Conservation (phyloP, 2,329 filamentous ascomycete genomes). For the Paracorniculantispora psalliotae region DNA sequence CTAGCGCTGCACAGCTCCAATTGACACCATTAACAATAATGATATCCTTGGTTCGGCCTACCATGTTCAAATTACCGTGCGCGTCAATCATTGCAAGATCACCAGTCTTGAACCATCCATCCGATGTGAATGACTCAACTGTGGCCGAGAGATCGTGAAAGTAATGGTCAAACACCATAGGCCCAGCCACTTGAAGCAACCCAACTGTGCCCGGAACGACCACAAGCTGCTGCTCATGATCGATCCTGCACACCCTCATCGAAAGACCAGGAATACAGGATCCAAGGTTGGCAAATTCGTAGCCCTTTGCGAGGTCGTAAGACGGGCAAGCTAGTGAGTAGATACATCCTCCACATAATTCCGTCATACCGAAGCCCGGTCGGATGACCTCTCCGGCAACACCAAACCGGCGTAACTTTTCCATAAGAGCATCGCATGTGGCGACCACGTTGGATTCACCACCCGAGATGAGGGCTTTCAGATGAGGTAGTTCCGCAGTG, state of each 20-base stretch:
- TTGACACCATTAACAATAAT: slow-evolving; percentile 46
- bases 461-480: slow-evolving; percentile 32
- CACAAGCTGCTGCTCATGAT: no score
- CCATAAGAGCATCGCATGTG: slow-evolving; percentile 26
- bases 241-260: no score
- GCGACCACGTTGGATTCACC: slow-evolving; percentile 40
- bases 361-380: slow-evolving; percentile 46
- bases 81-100: slow-evolving; percentile 32
- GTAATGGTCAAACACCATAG: slow-evolving; percentile 60
- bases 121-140: slow-evolving; percentile 46
- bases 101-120: slow-evolving; percentile 40
- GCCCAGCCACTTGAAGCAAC: slow-evolving; percentile 55
- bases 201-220: no score
- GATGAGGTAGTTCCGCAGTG: not conserved
- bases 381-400: slow-evolving; percentile 30
- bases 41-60: slow-evolving; percentile 36
- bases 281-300: slow-evolving; percentile 34
- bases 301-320: slow-evolving; percentile 28
- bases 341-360: slow-evolving; percentile 47
- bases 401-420: slow-evolving; percentile 24
- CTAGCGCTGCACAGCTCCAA: slow-evolving; percentile 31
- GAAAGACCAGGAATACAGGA: no score
- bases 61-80: slow-evolving; percentile 30
- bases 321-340: slow-evolving; percentile 36
- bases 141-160: slow-evolving; percentile 57